These are phyloP conservation scores for Solanum hybrid DNA, from an alignment of 305 asterid genomes.

Conservation along the genomic window DNA sequence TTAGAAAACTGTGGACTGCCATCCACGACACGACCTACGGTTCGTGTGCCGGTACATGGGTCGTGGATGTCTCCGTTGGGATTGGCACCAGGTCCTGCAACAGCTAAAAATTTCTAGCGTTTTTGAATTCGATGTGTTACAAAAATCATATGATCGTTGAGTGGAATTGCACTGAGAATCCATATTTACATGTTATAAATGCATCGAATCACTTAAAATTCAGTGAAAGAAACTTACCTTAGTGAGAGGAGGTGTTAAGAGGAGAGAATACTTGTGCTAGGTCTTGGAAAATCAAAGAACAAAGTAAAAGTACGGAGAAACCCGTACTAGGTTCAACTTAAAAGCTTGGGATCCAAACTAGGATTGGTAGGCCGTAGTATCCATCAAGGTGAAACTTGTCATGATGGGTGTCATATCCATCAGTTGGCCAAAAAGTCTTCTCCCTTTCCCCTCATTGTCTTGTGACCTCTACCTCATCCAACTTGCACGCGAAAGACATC, in stretches of 20 bases:
- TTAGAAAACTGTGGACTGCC: neutral
- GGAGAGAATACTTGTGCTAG: neutral
- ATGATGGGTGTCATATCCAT: neutral
- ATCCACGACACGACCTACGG: neutral
- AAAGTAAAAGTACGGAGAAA: neutral
- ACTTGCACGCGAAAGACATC: neutral
- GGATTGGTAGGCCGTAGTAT: neutral
- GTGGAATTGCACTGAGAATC: neutral
- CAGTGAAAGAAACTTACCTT: neutral
- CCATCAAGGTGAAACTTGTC: neutral
- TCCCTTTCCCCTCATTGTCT: neutral
- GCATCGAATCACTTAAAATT: neutral
- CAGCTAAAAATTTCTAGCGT: neutral
- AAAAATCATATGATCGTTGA: too few relatives aligned
- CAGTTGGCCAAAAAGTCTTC: neutral
- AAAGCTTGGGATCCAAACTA: neutral
- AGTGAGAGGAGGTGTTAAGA: neutral
- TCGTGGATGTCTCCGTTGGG: neutral
- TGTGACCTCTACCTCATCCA: neutral
- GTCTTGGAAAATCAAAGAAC: neutral
- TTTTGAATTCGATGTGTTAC: neutral
- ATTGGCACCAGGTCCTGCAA: neutral
- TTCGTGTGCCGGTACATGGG: neutral
- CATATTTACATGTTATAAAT: neutral
- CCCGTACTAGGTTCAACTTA: neutral